Conservation (phyloP, 164 flowering plant species). For the Sedum album region DNA sequence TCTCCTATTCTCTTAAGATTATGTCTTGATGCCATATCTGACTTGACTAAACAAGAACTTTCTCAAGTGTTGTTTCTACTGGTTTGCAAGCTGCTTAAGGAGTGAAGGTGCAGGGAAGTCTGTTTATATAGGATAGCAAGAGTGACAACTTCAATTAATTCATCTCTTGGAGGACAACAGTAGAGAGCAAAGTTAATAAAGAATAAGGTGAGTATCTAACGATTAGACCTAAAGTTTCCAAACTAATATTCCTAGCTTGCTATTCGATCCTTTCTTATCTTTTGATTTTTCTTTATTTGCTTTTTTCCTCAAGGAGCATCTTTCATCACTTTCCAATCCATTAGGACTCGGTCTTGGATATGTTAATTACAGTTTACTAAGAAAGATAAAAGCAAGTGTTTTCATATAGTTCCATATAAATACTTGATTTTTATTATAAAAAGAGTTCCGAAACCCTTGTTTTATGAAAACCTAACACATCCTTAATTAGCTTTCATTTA, state of each 20-base stretch:
- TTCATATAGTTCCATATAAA: not conserved
- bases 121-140: not conserved
- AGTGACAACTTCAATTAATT: not conserved
- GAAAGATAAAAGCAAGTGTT: not conserved
- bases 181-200: not conserved
- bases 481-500: too few species aligned
- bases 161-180: not conserved
- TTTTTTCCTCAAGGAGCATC: not conserved
- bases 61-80: not conserved
- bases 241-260: not conserved
- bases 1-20: conserved; percentile 1
- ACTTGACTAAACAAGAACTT: not conserved
- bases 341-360: not conserved
- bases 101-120: not conserved
- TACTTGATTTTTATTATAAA: too few species aligned
- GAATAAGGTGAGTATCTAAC: not conserved
- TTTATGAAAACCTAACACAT: too few species aligned
- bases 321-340: not conserved
- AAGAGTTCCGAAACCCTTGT: too few species aligned
- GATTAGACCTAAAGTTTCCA: not conserved
- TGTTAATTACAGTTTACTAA: too few species aligned
- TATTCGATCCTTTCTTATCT: not conserved
- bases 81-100: not conserved
- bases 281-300: not conserved
- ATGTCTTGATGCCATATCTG: not conserved